Evolutionary conservation across 768 basidiomycete species (phyloP).

Genomic region (Termitomyces sp.): DNA sequence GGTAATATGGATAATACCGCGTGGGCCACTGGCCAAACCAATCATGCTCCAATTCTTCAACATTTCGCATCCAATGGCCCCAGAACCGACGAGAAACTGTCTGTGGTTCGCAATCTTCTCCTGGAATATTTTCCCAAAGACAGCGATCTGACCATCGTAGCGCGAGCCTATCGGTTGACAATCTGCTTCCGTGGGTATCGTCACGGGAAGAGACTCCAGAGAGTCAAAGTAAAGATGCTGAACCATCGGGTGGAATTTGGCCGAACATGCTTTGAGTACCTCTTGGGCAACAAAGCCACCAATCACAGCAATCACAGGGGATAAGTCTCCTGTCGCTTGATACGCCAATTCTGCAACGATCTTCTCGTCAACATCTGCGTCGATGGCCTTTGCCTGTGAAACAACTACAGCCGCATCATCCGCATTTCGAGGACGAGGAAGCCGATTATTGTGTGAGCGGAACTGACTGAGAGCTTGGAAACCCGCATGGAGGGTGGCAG

Average conservation of each 20-base stretch:
- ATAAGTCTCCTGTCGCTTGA: constrained; percentile 87
- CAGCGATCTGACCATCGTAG: constrained; percentile 93
- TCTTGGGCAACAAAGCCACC: constrained; percentile 99
- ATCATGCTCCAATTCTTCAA: constrained; percentile 99
- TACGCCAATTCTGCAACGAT: constrained; percentile 80
- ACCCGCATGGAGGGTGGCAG: constrained; percentile 84
- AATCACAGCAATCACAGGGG: constrained; percentile 89
- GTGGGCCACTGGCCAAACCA: constrained; percentile 79
- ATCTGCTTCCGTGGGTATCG: constrained; percentile 76
- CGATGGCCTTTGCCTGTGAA: constrained; percentile 72
- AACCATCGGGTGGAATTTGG: constrained; percentile 96
- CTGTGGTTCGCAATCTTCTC: constrained; percentile 84
- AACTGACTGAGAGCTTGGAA: constrained; percentile 93
- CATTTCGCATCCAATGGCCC: constrained; percentile 99
- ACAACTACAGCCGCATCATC: constrained; percentile 77
- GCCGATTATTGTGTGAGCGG: constrained; percentile 52
- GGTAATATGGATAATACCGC: constrained; percentile 87
- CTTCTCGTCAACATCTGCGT: constrained; percentile 76
- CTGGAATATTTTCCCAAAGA: constrained; percentile 93
- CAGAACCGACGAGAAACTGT: constrained; percentile 97
- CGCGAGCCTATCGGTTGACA: constrained; percentile 78
- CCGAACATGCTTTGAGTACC: constrained; percentile 93
- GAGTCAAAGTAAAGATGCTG: constrained; percentile 98
- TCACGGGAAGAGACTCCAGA: constrained; percentile 83
- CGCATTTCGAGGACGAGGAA: constrained; percentile 80